These are phyloP conservation scores for Hypoxylon sp. DNA, from an alignment of 2,329 filamentous ascomycete species.

Conservation along the genomic window DNA sequence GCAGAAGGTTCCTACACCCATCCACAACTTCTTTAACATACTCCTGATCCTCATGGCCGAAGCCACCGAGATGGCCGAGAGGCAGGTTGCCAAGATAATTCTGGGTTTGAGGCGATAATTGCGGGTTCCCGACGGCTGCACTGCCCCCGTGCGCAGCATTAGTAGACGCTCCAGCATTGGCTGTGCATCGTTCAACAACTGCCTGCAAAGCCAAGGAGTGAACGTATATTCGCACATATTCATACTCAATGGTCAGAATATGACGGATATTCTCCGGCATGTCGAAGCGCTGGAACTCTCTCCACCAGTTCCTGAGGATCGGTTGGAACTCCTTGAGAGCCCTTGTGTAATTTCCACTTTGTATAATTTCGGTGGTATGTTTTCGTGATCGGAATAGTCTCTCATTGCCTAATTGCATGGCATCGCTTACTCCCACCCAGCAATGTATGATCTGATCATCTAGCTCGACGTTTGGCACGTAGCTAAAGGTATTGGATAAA, in stretches of 20 bases:
- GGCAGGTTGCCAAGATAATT: slow-evolving; percentile 76
- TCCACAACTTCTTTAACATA: slow-evolving; percentile 84
- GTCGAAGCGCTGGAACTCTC: slow-evolving; percentile 83
- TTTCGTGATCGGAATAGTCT: slow-evolving; percentile 89
- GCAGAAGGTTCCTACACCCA: slow-evolving; percentile 81
- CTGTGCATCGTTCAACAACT: slow-evolving; percentile 92
- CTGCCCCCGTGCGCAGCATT: slow-evolving; percentile 57
- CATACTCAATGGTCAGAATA: slow-evolving; percentile 93
- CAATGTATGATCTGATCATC: slow-evolving; percentile 84
- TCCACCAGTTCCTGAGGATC: slow-evolving; percentile 82
- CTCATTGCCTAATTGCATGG: slow-evolving; percentile 93
- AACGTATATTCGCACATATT: slow-evolving; percentile 94
- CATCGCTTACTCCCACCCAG: slow-evolving; percentile 93
- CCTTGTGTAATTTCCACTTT: slow-evolving; percentile 85
- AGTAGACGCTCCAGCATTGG: slow-evolving; percentile 71
- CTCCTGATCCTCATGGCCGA: slow-evolving; percentile 77
- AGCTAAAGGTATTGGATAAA: slow-evolving; percentile 72
- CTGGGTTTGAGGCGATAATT: slow-evolving; percentile 74
- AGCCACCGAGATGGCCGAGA: slow-evolving; percentile 74
- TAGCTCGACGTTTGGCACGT: slow-evolving; percentile 76
- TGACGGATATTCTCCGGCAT: slow-evolving; percentile 77
- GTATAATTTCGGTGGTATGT: slow-evolving; percentile 90
- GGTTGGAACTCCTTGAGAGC: slow-evolving; percentile 86
- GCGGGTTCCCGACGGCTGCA: slow-evolving; percentile 57
- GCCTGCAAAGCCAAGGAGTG: slow-evolving; percentile 95